phyloP scores from a whole-genome alignment of 2,329 filamentous ascomycete species.

The Fonsecaea nubica region DNA sequence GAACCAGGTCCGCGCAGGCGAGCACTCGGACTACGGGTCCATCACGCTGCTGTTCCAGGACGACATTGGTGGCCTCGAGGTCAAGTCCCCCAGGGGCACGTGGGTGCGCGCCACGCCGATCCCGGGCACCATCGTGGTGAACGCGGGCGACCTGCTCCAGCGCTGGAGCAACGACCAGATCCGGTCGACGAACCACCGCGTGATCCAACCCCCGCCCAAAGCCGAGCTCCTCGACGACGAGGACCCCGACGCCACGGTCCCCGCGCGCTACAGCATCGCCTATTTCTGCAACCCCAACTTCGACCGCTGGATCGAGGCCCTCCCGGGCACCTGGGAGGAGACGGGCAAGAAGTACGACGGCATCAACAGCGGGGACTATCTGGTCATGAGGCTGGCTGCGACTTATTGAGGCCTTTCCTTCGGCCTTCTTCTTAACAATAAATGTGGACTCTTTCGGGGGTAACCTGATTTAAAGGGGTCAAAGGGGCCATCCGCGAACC shows the following conservation, averaged over 20 bases:
- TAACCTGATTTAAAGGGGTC: too few species aligned
- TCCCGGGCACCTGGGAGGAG: constrained; percentile 75
- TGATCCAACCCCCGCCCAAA: constrained; percentile 73
- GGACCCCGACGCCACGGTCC: constrained; percentile 60
- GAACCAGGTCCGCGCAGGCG: constrained; percentile 73
- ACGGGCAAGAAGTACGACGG: constrained; percentile 75
- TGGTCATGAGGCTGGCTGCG: constrained; percentile 76
- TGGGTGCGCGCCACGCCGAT: constrained; percentile 88
- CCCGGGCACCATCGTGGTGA: constrained; percentile 80
- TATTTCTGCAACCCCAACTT: constrained; percentile 93
- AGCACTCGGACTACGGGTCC: constrained; percentile 71
- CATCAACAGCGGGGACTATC: constrained; percentile 80
- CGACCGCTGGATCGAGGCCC: constrained; percentile 75
- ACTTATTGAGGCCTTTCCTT: too few species aligned
- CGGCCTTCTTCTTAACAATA: too few species aligned
- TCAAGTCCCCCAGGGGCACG: constrained; percentile 72
- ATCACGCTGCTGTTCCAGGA: constrained; percentile 65
- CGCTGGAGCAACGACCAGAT: constrained; percentile 92
- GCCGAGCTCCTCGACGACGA: constrained; percentile 55
- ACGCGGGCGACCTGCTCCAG: constrained; percentile 84
- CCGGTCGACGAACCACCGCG: constrained; percentile 86
- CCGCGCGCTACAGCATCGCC: constrained; percentile 79
- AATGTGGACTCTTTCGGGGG: too few species aligned
- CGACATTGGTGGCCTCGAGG: constrained; percentile 63
- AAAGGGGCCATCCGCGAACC: too few species aligned